Conservation (phyloP, 108 stramenopile species). For the Cylindrotheca fusiformis region DNA sequence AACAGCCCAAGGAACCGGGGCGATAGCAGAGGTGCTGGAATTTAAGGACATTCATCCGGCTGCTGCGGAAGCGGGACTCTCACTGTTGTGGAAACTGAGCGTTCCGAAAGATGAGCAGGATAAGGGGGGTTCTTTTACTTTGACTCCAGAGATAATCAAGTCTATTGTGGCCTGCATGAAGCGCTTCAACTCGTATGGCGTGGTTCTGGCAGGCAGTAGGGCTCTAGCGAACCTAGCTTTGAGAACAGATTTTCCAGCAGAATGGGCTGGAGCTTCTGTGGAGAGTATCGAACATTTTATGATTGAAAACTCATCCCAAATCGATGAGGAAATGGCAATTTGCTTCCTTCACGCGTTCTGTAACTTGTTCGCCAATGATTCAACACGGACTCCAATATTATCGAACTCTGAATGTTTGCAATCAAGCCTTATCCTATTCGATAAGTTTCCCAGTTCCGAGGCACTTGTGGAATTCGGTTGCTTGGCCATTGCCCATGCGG, state of each 20-base stretch:
- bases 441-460: constrained; percentile 5
- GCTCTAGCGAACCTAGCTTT: constrained; percentile 20
- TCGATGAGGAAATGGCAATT: constrained; percentile 15
- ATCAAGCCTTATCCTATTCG: constrained; percentile 5
- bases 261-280: constrained; percentile 1
- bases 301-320: neutral
- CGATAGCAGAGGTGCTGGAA: constrained; percentile 8
- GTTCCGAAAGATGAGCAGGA: constrained; percentile 16
- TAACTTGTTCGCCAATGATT: constrained; percentile 21
- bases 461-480: constrained; percentile 24
- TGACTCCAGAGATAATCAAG: constrained; percentile 6
- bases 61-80: constrained; percentile 11
- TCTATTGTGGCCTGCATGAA: constrained; percentile 11
- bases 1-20: neutral
- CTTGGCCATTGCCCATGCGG: constrained; percentile 13
- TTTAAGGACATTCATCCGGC: neutral
- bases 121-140: neutral
- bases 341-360: constrained; percentile 24
- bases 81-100: constrained; percentile 29
- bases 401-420: neutral
- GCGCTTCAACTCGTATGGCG: constrained; percentile 3
- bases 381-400: neutral
- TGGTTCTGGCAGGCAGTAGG: constrained; percentile 15
- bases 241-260: constrained; percentile 5
- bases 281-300: constrained; percentile 4